Evolutionary conservation across 352 stramenopile genomes (phyloP).

Genomic region (Hyaloperonospora arabidopsidis): DNA sequence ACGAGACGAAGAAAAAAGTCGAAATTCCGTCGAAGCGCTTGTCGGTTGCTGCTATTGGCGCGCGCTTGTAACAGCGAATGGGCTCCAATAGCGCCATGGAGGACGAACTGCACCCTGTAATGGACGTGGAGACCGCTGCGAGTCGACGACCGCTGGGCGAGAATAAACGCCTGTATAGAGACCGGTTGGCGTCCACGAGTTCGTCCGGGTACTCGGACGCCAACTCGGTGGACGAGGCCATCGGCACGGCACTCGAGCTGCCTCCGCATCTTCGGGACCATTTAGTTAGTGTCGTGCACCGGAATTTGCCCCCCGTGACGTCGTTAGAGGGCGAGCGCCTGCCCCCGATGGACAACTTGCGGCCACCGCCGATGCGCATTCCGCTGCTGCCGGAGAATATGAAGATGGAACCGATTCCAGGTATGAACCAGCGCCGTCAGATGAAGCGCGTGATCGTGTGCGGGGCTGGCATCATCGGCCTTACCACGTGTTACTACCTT

Average conservation of each 20-base stretch:
- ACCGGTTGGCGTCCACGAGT: slow-evolving; percentile 29
- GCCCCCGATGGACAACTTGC: slow-evolving; percentile 51
- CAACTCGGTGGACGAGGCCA: slow-evolving; percentile 27
- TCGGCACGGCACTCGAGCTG: slow-evolving; percentile 32
- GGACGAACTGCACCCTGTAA: slow-evolving; percentile 37
- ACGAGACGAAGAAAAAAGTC: background rate
- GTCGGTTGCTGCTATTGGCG: slow-evolving; percentile 1
- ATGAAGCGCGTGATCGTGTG: slow-evolving; percentile 83
- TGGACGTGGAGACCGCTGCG: slow-evolving; percentile 30
- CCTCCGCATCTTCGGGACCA: slow-evolving; percentile 55
- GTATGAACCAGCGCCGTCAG: slow-evolving; percentile 40
- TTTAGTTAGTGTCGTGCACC: slow-evolving; percentile 38
- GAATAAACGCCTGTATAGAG: slow-evolving; percentile 30
- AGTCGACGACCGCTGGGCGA: slow-evolving; percentile 24
- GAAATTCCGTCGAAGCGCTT: slow-evolving; percentile 2
- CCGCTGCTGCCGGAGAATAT: slow-evolving; percentile 51
- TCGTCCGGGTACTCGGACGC: slow-evolving; percentile 39
- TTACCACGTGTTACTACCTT: slow-evolving; percentile 83
- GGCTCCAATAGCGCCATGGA: slow-evolving; percentile 42
- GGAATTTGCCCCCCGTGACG: slow-evolving; percentile 21
- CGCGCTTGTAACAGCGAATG: slow-evolving; percentile 15
- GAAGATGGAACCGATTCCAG: slow-evolving; percentile 60
- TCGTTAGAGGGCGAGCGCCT: slow-evolving; percentile 42
- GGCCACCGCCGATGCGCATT: slow-evolving; percentile 48
- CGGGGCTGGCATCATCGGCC: slow-evolving; percentile 74